Evolutionary conservation across 129 eudicot genomes (phyloP), one percentile per base, ranked within the genome.

Genomic region (Flaveria sonorensis): DNA sequence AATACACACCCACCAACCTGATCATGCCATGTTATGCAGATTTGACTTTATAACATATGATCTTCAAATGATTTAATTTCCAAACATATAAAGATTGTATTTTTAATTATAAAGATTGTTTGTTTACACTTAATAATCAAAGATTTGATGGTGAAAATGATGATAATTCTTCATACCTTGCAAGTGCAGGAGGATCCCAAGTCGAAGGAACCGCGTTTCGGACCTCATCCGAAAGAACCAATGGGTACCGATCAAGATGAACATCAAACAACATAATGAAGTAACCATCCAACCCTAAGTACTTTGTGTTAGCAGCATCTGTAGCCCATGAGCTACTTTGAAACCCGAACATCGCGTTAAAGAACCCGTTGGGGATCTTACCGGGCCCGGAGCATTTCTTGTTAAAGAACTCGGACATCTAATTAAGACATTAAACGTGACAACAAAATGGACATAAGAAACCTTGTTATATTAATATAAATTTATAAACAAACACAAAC

Each of bases 131-230:
- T 51, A 16, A 51, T 15, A 16, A n/a, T 52, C 18, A 52, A 52
- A 16, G 59, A n/a, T 52, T 52, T 52, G n/a, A n/a, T 30, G 36
- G 36, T 30, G 36, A 30, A 30, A 30, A 5, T 30, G 36, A 30
- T 48, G 28, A 66, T 19, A 3, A 13, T 26, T 13, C 2, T 43
- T 2, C 7, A 48, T 80, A 93, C 98, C 98, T 90, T 10, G 98
- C 97, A 47, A 90, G 86, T 51, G 93, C 95, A 59, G 87, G 73
- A 28, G 98, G 98, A 86, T 93, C 97, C 98, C 98, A 90, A 20
- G 83, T 85, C 0, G 93, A 77, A 63, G 98, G 98, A 77, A 93
- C 97, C 2, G 83, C 93, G 66, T 90, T 87, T 61, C 87, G 81
- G 1, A 93, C 97, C 72, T 93, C 81, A 75, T 90, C 89, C 1